These are phyloP conservation scores for Lathyrus tuberosus DNA, from an alignment of 306 rosid genomes.

Conservation along the genomic window DNA sequence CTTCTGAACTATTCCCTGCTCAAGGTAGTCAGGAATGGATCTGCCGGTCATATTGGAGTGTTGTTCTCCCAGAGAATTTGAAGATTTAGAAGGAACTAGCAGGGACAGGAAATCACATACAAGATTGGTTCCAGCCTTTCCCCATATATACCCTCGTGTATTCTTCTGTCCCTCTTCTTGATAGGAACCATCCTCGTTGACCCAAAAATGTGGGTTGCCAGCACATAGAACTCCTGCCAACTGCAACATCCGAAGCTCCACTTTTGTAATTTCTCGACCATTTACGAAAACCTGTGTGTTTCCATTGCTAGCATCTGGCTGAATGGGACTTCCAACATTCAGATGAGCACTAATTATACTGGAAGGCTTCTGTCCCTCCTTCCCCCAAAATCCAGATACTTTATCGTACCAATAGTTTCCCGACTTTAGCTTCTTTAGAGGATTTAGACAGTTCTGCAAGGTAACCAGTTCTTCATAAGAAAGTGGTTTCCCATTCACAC, in stretches of 20 bases:
- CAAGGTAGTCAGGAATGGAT: no score
- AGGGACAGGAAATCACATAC: no score
- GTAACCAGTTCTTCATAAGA: conserved; percentile 71
- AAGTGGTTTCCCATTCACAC: conserved; percentile 85
- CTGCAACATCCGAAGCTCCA: conserved; percentile 99
- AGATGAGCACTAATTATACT: conserved; percentile 87
- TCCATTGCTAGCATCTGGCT: conserved; percentile 86
- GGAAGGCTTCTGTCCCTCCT: conserved; percentile 97
- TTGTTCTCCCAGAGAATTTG: no score
- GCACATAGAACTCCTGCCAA: conserved; percentile 98
- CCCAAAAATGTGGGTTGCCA: conserved; percentile 99
- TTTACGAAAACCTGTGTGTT: conserved; percentile 90
- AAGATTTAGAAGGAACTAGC: no score
- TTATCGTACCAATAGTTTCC: conserved; percentile 99
- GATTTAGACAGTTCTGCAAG: conserved; percentile 77
- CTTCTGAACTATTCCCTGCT: no score
- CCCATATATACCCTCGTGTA: no score
- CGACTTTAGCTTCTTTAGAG: conserved; percentile 93
- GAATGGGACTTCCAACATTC: conserved; percentile 81
- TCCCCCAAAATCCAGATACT: conserved; percentile 99
- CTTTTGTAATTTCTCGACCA: conserved; percentile 94
- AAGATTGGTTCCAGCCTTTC: no score
- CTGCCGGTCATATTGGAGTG: no score
- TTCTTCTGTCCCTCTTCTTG: conserved; percentile 99
- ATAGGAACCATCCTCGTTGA: conserved; percentile 97